These are phyloP conservation scores for Penicillium dipodomyicola DNA, from an alignment of 495 filamentous ascomycete species.

Conservation along the genomic window DNA sequence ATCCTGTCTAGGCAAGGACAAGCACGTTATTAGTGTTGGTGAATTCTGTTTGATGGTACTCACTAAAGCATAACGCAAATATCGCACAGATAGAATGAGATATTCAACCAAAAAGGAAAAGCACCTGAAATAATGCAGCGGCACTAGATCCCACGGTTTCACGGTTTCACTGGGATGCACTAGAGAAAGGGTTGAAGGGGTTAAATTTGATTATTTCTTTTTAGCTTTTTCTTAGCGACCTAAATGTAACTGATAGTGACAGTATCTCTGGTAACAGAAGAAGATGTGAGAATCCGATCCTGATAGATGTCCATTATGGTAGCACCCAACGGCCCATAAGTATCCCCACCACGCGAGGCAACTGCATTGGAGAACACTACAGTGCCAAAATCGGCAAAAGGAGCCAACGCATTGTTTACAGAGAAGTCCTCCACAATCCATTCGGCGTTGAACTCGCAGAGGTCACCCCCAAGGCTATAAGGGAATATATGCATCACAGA, in stretches of 20 bases:
- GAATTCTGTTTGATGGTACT: background rate
- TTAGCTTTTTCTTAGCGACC: no score
- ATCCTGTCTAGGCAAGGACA: background rate
- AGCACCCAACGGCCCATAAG: constrained; percentile 35
- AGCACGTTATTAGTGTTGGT: background rate
- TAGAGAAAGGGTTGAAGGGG: no score
- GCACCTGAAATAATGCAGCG: background rate
- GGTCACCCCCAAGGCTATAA: constrained; percentile 23
- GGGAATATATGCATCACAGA: constrained; percentile 48
- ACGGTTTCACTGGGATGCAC: background rate
- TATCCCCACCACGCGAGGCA: constrained; percentile 22
- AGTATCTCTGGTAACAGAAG: constrained; percentile 29
- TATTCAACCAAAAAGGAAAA: background rate
- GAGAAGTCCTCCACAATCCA: constrained; percentile 64
- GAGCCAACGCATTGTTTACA: constrained; percentile 38
- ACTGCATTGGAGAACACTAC: constrained; percentile 45
- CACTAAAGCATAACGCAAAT: background rate
- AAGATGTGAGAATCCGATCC: constrained; percentile 41
- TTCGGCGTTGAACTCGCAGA: constrained; percentile 50
- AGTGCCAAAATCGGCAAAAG: constrained; percentile 53
- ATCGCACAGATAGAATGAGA: background rate
- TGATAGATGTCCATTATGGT: constrained; percentile 50
- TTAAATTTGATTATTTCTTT: background rate
- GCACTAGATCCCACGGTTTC: background rate
- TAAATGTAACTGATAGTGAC: constrained; percentile 26